Base-by-base conservation (phyloP, 2,329 filamentous ascomycete genomes). In the Xylaria arbuscula region DNA sequence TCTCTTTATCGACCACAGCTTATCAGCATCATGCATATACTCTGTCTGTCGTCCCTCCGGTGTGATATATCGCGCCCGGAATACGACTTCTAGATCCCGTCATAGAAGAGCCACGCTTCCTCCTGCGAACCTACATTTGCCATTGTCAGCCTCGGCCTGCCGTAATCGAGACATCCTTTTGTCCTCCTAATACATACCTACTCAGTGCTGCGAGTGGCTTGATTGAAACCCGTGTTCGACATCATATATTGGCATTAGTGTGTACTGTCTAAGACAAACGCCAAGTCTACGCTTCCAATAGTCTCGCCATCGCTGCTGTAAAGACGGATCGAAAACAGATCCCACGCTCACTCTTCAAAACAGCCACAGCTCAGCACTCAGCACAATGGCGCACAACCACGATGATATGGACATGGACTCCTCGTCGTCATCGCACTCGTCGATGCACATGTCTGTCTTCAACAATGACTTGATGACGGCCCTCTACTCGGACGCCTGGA, bases 401-500 rank as follows among this genome's bases (percentile, higher is more conserved):
- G 63, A 54, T 38, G 72, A 70, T 24, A 76, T 77, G 73, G 72
- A 76, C 67, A 74, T 76, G 74, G 69, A 73, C 68, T 69, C 70
- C 42, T 74, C 68, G 40, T 68, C 72, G 40, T 65, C 62, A 9
- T 69, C 67, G 56, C 60, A 66, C 54, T 62, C 62, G 47, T 62
- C 62, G 55, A 75, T 76, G 74, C 74, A 73, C 63, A 87, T 86
- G 84, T 79, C 80, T 77, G 78, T 86, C 72, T 96, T 96, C 85
- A 90, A 74, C 72, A 87, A 80, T 69, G 75, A 81, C 66, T 81
- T 79, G 57, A 74, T 75, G 62, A 88, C 86, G 4, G 78, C 87
- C 0, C 83, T 89, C 68, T 89, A 83, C 82, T 90, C 92, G 17
- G 78, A 81, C 24, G 79, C 84, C 61, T 98, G 94, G 93, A 91